Conservation (phyloP, 371 early-diverging fungal species). For the Sporodiniella umbellata region DNA sequence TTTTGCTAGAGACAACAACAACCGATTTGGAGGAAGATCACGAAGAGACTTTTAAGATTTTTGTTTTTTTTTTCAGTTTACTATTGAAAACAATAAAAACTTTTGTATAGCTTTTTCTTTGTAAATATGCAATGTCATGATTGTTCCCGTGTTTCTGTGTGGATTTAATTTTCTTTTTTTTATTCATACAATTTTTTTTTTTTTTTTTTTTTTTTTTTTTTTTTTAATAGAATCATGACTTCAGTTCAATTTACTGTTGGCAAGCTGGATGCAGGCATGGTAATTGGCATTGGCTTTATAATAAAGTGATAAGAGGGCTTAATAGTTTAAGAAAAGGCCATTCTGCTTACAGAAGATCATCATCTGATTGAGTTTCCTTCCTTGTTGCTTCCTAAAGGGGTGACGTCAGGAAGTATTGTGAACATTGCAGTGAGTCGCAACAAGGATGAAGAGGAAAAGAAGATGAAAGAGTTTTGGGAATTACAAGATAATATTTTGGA, state of each 20-base stretch:
- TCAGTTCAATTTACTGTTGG: constrained; percentile 87
- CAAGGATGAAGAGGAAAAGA: constrained; percentile 74
- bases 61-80: too few species aligned
- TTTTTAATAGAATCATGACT: constrained; percentile 19
- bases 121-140: too few species aligned
- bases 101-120: too few species aligned
- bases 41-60: constrained; percentile 1
- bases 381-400: constrained; percentile 90
- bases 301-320: background rate
- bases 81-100: too few species aligned
- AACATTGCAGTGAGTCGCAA: constrained; percentile 91
- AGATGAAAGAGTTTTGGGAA: constrained; percentile 78
- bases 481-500: constrained; percentile 81
- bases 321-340: constrained; percentile 54
- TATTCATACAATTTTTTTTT: background rate
- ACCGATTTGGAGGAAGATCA: background rate
- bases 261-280: constrained; percentile 90
- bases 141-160: too few species aligned
- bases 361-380: constrained; percentile 98
- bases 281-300: constrained; percentile 10
- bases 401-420: constrained; percentile 90
- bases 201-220: background rate
- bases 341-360: constrained; percentile 91
- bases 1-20: background rate
- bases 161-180: background rate